Evolutionary conservation across 768 basidiomycete genomes (phyloP), one percentile per base, ranked within the genome.

Genomic region (Boletus fagicola): DNA sequence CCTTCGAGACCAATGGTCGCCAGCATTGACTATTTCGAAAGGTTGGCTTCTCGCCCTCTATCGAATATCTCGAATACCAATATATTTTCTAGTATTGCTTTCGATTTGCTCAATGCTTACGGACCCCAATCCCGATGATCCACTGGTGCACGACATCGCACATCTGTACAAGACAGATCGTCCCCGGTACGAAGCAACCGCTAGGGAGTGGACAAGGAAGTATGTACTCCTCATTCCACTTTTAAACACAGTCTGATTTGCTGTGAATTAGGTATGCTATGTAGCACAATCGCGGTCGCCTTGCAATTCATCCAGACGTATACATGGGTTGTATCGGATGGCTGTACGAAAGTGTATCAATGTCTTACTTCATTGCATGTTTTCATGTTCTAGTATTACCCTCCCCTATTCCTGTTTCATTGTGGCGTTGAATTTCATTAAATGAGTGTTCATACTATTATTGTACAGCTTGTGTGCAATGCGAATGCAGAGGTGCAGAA

Each of bases 141-240:
- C 97, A 4, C 80, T 98, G 74, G 96, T 98, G 49, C 97, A 97
- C 53, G 97, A 99, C 70, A 98, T 98, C 63, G 97, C 97, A 54
- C 93, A 96, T 75, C 76, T 98, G 64, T 99, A 99, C 87, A 99
- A 98, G 93, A 98, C 95, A 38, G 97, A 99, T 77, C 86, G 96
- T 65, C 78, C 91, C 62, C 87, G 95, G 68, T 99, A 99, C 72
- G 97, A 98, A 77, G 91, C 94, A 59, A 98, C 94, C 35, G 97
- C 97, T 28, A 83, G 94, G 78, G 97, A 99, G 81, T 99, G 96
- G 96, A 96, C 96, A 75, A 88, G 96, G 85, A 98, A 98, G 95
- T 98, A 70, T 65, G 91, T 75, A 26, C 24, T 3, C 8, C 0
- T 30, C n/a, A 11, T 44, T 26, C 8, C 30, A 3, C 9, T 43